Conservation (phyloP, 306 rosid genomes). For the Rosa persica region DNA sequence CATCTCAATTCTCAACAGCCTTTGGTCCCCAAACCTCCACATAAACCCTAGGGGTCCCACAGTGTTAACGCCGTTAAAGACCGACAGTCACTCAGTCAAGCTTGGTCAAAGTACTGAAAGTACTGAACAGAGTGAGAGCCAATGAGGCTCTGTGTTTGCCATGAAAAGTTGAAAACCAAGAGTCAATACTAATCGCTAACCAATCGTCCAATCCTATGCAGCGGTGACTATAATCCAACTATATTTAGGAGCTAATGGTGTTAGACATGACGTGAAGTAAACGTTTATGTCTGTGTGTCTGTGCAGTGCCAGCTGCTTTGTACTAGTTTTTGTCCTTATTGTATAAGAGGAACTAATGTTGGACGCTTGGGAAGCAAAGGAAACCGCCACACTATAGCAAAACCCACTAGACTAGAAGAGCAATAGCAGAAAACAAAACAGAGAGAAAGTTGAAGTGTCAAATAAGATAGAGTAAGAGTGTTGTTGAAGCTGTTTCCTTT, state of each 20-base stretch:
- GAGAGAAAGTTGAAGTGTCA: constrained; percentile 12
- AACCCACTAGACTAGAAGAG: constrained; percentile 6
- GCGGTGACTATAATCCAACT: not conserved
- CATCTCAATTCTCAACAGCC: constrained; percentile 4
- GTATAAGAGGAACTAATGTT: constrained; percentile 31
- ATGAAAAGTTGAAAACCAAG: not conserved
- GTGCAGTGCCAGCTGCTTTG: constrained; percentile 17
- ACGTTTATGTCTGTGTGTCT: not conserved
- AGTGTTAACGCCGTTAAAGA: not conserved
- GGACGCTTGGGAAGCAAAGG: constrained; percentile 35
- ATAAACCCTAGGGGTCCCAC: constrained; percentile 16
- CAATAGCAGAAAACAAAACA: not conserved
- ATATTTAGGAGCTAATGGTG: not conserved
- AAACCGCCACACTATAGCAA: constrained; percentile 21
- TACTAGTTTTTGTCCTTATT: constrained; percentile 30
- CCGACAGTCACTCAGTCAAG: constrained; percentile 12
- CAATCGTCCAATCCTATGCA: too few species aligned
- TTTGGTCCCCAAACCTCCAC: constrained; percentile 28
- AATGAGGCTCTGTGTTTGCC: not conserved
- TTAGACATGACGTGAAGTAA: constrained; percentile 30
- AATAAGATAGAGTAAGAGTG: constrained; percentile 16
- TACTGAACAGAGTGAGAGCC: not conserved
- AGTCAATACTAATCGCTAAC: not conserved
- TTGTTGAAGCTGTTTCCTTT: constrained; percentile 11
- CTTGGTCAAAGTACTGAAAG: not conserved